phyloP scores from a whole-genome alignment of 208 protist species.

The Acanthamoeba healyi region DNA sequence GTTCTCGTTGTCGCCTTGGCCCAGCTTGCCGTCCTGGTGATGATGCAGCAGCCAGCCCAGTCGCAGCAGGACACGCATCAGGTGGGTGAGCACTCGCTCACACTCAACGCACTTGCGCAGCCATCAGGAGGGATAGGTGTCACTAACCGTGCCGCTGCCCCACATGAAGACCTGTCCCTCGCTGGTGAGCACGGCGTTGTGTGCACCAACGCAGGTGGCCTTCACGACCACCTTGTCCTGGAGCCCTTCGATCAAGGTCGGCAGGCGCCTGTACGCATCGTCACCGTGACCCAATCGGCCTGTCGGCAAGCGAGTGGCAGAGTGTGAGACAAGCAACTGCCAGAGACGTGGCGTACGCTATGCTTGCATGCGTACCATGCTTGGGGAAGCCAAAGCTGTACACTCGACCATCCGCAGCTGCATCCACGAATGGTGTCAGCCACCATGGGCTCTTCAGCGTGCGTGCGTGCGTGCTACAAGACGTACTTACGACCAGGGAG shows the following conservation, averaged over 20 bases:
- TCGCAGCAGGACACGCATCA: not conserved
- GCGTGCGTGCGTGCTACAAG: not conserved
- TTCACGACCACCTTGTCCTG: conserved; percentile 9
- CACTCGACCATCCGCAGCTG: not conserved
- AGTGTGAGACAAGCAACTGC: not conserved
- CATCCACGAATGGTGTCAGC: not conserved
- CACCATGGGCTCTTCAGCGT: no score
- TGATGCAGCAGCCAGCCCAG: not conserved
- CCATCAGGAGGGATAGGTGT: no score
- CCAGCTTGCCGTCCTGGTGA: conserved; percentile 55
- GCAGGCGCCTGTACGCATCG: conserved; percentile 39
- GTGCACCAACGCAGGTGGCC: conserved; percentile 45
- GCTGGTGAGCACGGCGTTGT: conserved; percentile 58
- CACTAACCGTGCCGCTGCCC: conserved; percentile 57
- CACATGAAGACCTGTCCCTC: conserved; percentile 65
- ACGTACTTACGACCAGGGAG: conserved; percentile 55
- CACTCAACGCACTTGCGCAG: no score
- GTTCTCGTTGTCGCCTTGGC: conserved; percentile 46
- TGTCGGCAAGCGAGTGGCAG: not conserved
- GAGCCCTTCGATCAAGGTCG: not conserved
- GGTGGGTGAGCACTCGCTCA: no score
- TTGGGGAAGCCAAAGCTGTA: conserved; percentile 72
- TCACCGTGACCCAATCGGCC: conserved; percentile 46
- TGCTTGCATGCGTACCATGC: conserved; percentile 30
- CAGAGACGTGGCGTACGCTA: not conserved